Evolutionary conservation across 2,329 filamentous ascomycete genomes (phyloP).

Genomic region (Rachicladosporium sp.): DNA sequence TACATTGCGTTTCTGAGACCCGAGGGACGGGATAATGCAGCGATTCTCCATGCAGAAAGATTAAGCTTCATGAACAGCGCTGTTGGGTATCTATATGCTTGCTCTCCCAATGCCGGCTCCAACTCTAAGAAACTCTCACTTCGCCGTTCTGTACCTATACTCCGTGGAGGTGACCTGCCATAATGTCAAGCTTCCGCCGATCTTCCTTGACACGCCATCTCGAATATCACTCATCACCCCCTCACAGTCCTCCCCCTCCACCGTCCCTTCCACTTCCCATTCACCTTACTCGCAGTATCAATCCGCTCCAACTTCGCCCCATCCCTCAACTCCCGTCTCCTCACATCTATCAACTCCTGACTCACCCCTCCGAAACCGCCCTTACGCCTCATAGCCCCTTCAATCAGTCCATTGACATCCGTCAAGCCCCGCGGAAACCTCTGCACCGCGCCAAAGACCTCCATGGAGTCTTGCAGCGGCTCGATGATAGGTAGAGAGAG

Average conservation of each 20-base stretch:
- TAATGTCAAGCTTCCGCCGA: too few species aligned
- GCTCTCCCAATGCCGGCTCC: too few species aligned
- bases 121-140: too few species aligned
- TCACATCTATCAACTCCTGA: constrained; percentile 63
- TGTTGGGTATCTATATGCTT: too few species aligned
- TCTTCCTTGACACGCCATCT: neutral
- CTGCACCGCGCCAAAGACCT: constrained; percentile 92
- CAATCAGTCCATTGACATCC: constrained; percentile 71
- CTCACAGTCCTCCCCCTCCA: constrained; percentile 1
- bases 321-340: constrained; percentile 53
- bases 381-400: constrained; percentile 59
- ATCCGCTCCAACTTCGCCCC: constrained; percentile 10
- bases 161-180: too few species aligned
- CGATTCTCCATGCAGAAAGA: too few species aligned
- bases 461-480: constrained; percentile 73
- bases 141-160: too few species aligned
- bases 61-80: too few species aligned
- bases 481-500: constrained; percentile 70
- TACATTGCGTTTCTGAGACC: too few species aligned
- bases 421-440: constrained; percentile 68
- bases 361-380: constrained; percentile 71
- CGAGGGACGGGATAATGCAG: too few species aligned
- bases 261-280: neutral
- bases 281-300: neutral
- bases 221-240: neutral